Conservation (phyloP, 257 asterid species). For the Rehmannia glutinosa region DNA sequence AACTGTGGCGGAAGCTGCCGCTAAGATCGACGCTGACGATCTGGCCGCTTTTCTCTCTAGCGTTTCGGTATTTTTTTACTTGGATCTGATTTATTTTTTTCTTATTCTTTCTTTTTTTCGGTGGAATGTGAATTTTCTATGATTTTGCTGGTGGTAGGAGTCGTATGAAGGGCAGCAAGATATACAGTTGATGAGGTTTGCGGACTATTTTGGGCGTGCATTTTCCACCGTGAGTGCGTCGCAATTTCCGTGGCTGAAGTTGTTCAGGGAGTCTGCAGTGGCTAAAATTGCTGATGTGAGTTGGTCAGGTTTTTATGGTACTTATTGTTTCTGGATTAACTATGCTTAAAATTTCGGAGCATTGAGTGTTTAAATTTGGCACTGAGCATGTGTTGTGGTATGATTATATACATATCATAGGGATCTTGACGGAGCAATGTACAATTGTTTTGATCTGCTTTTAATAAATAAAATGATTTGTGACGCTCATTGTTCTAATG, state of each 20-base stretch:
- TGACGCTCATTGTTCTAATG: neutral
- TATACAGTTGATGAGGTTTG: slow-evolving; percentile 81
- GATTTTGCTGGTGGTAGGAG: slow-evolving; percentile 34
- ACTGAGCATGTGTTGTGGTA: neutral
- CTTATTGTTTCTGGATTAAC: neutral
- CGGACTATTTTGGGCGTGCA: slow-evolving; percentile 90
- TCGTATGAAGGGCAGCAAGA: slow-evolving; percentile 77
- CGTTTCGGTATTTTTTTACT: slow-evolving; percentile 36
- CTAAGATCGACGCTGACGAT: slow-evolving; percentile 60
- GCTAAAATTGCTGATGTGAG: slow-evolving; percentile 65
- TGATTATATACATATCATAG: too few species aligned
- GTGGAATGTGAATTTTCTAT: neutral
- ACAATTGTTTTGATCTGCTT: neutral
- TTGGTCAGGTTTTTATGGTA: neutral
- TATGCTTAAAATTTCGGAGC: neutral
- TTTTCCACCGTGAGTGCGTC: slow-evolving; percentile 69
- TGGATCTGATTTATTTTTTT: slow-evolving; percentile 1
- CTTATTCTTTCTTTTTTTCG: neutral
- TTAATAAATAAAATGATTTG: neutral
- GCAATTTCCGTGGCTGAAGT: slow-evolving; percentile 82
- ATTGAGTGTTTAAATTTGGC: neutral
- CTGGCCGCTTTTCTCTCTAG: slow-evolving; percentile 61
- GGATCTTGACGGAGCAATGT: neutral
- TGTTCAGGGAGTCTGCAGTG: slow-evolving; percentile 81
- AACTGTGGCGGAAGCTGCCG: slow-evolving; percentile 76